Base-by-base conservation (phyloP, 208 protist species). In the Trypanosoma conorhini region DNA sequence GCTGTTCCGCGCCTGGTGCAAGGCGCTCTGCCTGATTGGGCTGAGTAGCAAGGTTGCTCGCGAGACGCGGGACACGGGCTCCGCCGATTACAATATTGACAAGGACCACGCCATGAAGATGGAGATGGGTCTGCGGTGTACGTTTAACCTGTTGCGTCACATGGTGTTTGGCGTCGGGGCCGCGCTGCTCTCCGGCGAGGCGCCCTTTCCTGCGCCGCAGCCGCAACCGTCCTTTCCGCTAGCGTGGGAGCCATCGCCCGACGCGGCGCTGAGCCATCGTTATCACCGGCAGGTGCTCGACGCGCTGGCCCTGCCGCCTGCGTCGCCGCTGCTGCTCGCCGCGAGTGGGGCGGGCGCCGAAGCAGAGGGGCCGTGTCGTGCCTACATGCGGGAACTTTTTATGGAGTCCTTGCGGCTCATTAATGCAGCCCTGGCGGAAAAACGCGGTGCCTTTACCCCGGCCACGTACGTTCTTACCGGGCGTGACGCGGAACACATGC, bases 1-100 rank as follows among this genome's bases (percentile, higher is more conserved):
- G 3, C 26, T 77, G 9, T 71, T 70, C 59, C 63, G 65, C 58
- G 72, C 56, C 3, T 77, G 72, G 72, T 77, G 33, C 22, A 70
- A 52, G 7, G 22, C 59, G 1, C 40, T 77, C 7, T 44, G n/a
- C 52, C 46, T 77, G 30, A 42, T 72, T 33, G 59, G 50, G n/a
- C 52, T 24, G 38, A 62, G 17, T 15, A 77, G 72, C 56, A 65
- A 52, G 0, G 17, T 76, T 42, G 17, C n/a, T 9, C 48, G 46
- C n/a, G 56, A 61, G 12, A 10, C n/a, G n/a, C 26, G 21, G 3
- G 4, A 1, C 4, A 17, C 21, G 22, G 35, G 17, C 33, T 54
- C 33, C 0, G 46, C 24, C 4, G 40, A 59, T 22, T 56, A 48
- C n/a, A 54, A 15, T 42, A n/a, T 70, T 24, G 8, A 35, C 8